phyloP scores from a whole-genome alignment of 2,329 filamentous ascomycete genomes.

The Achaetomium macrosporum region DNA sequence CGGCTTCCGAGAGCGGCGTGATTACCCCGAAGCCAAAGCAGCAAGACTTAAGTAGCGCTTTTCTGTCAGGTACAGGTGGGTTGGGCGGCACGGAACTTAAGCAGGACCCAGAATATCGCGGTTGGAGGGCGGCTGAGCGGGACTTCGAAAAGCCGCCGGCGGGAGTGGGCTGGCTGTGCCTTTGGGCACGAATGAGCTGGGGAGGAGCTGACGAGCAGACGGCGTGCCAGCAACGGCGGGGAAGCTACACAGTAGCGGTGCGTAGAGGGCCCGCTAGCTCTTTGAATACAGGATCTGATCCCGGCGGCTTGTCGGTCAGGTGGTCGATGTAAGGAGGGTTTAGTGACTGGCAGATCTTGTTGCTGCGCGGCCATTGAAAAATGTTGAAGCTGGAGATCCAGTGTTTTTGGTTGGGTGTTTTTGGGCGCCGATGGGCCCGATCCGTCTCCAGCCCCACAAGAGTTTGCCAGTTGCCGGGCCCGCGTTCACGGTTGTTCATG shows the following conservation, averaged over 20 bases:
- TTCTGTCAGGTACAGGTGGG: slow-evolving; percentile 16
- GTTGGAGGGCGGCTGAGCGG: slow-evolving; percentile 14
- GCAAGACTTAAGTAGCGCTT: background rate
- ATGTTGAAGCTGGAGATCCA: slow-evolving; percentile 16
- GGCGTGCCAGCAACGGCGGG: background rate
- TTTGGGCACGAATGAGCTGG: slow-evolving; percentile 25
- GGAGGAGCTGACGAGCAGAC: slow-evolving; percentile 21
- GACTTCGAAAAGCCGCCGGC: slow-evolving; percentile 9
- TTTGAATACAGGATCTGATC: background rate
- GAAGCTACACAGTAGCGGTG: slow-evolving; percentile 7
- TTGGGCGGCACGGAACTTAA: slow-evolving; percentile 13
- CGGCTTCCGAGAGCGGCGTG: slow-evolving; percentile 5
- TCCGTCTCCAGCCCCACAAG: slow-evolving; percentile 20
- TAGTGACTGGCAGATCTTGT: slow-evolving; percentile 15
- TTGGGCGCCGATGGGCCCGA: slow-evolving; percentile 28
- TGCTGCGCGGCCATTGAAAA: slow-evolving; percentile 11
- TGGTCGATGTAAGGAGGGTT: slow-evolving; percentile 4
- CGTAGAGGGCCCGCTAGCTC: slow-evolving; percentile 5
- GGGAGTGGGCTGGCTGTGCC: slow-evolving; percentile 16
- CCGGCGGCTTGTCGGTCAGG: slow-evolving; percentile 5
- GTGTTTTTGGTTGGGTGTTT: slow-evolving; percentile 23
- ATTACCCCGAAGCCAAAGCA: background rate
- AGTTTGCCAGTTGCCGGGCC: slow-evolving; percentile 20
- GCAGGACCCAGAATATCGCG: slow-evolving; percentile 10
- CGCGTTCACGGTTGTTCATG: slow-evolving; percentile 12